Conservation (phyloP, 2,329 filamentous ascomycete genomes). For the Fusarium sp. region DNA sequence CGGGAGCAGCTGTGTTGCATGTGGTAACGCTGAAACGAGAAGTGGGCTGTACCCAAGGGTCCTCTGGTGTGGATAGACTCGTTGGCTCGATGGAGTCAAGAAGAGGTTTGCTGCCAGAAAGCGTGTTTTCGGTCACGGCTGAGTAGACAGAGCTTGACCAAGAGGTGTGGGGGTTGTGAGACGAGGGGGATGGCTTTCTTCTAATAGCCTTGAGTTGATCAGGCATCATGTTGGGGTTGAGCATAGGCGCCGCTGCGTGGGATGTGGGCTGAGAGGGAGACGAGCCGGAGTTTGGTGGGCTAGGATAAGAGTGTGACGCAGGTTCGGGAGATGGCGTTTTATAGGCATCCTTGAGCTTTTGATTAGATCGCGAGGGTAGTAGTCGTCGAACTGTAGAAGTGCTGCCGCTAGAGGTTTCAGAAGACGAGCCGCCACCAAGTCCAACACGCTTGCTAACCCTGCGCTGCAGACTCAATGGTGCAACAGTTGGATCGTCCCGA, state of each 20-base stretch:
- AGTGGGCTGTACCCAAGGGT: slow-evolving; percentile 59
- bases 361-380: slow-evolving; percentile 48
- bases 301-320: slow-evolving; percentile 46
- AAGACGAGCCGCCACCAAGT: slow-evolving; percentile 42
- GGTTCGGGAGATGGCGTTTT: slow-evolving; percentile 40
- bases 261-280: slow-evolving; percentile 26
- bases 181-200: slow-evolving; percentile 55
- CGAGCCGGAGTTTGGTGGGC: slow-evolving; percentile 47
- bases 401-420: slow-evolving; percentile 49
- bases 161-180: slow-evolving; percentile 43
- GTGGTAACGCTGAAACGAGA: slow-evolving; percentile 73
- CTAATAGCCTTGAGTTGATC: slow-evolving; percentile 53
- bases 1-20: slow-evolving; percentile 60
- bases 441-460: slow-evolving; percentile 58
- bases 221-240: slow-evolving; percentile 37
- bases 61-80: slow-evolving; percentile 39
- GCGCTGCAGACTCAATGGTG: slow-evolving; percentile 65
- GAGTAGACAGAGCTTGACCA: slow-evolving; percentile 52
- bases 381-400: slow-evolving; percentile 49
- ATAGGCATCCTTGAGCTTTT: slow-evolving; percentile 44
- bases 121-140: slow-evolving; percentile 40
- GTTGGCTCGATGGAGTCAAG: slow-evolving; percentile 23
- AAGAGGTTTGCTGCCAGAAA: slow-evolving; percentile 23
- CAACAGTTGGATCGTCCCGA: slow-evolving; percentile 64
- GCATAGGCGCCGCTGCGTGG: slow-evolving; percentile 32